phyloP scores from a whole-genome alignment of 768 basidiomycete genomes.

The Rhodotorula sphaerocarpa region DNA sequence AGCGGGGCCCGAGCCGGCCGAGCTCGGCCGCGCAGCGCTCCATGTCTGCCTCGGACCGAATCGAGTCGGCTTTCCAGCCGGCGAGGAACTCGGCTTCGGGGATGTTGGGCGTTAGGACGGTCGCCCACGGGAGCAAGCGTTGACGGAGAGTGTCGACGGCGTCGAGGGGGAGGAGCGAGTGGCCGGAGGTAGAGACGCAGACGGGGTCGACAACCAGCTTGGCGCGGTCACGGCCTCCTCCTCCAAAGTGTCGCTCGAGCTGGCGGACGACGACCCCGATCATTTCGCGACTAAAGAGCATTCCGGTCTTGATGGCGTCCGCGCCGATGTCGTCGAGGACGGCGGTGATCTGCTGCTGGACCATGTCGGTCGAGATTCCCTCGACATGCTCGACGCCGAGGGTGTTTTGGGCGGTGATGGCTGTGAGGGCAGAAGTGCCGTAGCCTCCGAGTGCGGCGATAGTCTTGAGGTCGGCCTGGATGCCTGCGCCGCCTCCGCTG shows the following conservation, averaged over 20 bases:
- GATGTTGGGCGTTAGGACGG: slow-evolving; percentile 76
- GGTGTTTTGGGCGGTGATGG: slow-evolving; percentile 83
- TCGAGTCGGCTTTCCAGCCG: slow-evolving; percentile 40
- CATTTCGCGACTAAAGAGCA: slow-evolving; percentile 62
- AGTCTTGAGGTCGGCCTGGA: slow-evolving; percentile 86
- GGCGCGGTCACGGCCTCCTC: slow-evolving; percentile 41
- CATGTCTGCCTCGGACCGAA: slow-evolving; percentile 49
- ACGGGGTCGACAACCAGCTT: slow-evolving; percentile 75
- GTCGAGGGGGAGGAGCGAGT: slow-evolving; percentile 60
- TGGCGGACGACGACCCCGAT: slow-evolving; percentile 52
- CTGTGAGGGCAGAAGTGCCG: slow-evolving; percentile 72
- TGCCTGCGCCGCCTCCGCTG: slow-evolving; percentile 76
- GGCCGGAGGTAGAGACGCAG: slow-evolving; percentile 81
- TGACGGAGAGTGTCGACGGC: slow-evolving; percentile 57
- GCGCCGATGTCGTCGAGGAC: slow-evolving; percentile 66
- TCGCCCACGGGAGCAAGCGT: slow-evolving; percentile 63
- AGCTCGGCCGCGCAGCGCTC: slow-evolving; percentile 52
- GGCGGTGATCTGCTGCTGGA: slow-evolving; percentile 63
- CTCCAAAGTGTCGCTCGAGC: slow-evolving; percentile 42
- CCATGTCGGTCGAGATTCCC: slow-evolving; percentile 59
- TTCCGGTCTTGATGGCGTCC: slow-evolving; percentile 75
- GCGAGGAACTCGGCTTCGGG: slow-evolving; percentile 67
- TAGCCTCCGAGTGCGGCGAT: slow-evolving; percentile 71
- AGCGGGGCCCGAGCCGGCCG: slow-evolving; percentile 49
- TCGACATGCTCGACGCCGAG: slow-evolving; percentile 62